Conservation (phyloP, 768 basidiomycete species). For the Termitomyces sp. region DNA sequence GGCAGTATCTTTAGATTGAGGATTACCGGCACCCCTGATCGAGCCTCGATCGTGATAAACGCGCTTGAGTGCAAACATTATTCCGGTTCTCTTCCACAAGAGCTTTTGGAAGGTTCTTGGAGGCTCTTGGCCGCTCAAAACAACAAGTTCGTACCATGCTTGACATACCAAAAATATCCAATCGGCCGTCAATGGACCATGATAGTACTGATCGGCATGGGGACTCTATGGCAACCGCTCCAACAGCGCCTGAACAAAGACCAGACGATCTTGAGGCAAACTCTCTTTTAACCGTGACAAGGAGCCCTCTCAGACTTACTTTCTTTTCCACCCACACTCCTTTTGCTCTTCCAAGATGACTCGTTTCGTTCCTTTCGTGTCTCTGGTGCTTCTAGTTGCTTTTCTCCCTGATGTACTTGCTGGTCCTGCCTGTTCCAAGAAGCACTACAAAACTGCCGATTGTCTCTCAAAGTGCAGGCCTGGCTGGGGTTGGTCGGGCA, state of each 20-base stretch:
- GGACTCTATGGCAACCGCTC: constrained; percentile 19
- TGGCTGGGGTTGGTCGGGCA: constrained; percentile 46
- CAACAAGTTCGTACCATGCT: background rate
- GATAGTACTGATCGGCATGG: constrained; percentile 11
- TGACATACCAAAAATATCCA: background rate
- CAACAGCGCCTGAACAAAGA: constrained; percentile 6
- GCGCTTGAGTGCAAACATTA: background rate
- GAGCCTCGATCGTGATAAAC: background rate
- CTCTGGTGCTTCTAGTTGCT: constrained; percentile 27
- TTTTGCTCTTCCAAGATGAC: constrained; percentile 31
- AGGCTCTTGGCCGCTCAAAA: background rate
- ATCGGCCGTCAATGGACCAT: background rate
- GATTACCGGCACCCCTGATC: background rate
- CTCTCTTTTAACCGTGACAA: constrained; percentile 5
- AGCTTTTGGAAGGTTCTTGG: too few species aligned
- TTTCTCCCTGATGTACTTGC: constrained; percentile 37
- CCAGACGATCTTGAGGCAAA: constrained; percentile 4
- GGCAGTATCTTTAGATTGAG: background rate
- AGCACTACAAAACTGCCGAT: constrained; percentile 28
- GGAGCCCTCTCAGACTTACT: constrained; percentile 1
- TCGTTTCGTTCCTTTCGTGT: constrained; percentile 30
- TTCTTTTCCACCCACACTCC: constrained; percentile 22
- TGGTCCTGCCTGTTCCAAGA: constrained; percentile 43
- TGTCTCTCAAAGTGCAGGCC: constrained; percentile 37
- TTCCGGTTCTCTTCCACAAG: background rate